Conservation (phyloP, 2,329 filamentous ascomycete species). For the Aspergillus hortae region DNA sequence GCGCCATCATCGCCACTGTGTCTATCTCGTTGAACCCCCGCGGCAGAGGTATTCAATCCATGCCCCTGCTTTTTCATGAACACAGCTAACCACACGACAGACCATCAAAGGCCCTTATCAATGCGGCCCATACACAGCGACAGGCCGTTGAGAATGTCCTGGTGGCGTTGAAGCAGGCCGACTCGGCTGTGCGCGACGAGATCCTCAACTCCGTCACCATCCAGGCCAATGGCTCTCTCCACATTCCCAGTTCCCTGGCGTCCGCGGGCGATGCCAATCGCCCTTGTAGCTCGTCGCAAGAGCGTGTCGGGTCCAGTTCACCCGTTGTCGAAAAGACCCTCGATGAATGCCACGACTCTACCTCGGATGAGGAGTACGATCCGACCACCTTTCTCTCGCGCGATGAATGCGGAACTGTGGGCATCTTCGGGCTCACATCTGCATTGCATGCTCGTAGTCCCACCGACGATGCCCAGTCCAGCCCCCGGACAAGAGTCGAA, state of each 20-base stretch:
- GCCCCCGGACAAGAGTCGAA: background rate
- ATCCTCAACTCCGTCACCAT: background rate
- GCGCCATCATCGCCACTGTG: constrained; percentile 1
- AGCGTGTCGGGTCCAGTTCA: background rate
- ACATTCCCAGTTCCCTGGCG: background rate
- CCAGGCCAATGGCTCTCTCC: background rate
- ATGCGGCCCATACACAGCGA: background rate
- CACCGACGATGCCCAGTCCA: background rate
- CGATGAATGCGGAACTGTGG: constrained; percentile 4
- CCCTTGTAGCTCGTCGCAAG: background rate
- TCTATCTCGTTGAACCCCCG: constrained; percentile 3
- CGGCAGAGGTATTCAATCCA: background rate
- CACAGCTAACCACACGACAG: background rate
- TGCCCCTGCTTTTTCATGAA: background rate
- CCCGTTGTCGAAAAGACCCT: background rate
- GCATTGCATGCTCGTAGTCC: constrained; percentile 2
- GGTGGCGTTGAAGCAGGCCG: background rate
- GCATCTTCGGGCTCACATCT: constrained; percentile 6
- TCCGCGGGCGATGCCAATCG: background rate
- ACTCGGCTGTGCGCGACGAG: background rate
- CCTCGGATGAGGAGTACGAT: constrained; percentile 4
- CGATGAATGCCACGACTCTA: background rate
- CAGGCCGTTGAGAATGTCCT: background rate
- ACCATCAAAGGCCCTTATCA: background rate
- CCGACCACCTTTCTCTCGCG: constrained; percentile 5